Base-by-base conservation (phyloP, 352 stramenopile species). In the Phytophthora pinifolia region DNA sequence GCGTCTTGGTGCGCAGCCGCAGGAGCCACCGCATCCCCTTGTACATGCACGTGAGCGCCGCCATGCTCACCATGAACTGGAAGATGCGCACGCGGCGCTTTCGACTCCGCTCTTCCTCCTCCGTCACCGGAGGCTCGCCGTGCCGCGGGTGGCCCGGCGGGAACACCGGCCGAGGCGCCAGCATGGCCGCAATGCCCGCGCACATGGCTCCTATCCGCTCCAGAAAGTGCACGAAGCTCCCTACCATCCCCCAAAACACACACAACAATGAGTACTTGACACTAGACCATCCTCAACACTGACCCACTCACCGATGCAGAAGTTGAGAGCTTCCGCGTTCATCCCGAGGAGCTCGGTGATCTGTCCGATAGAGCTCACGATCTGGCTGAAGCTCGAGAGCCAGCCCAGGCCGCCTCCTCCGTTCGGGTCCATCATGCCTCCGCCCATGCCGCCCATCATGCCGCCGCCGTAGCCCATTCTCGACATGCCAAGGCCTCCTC, bases 161-260 rank as follows among this genome's bases (percentile, higher is more conserved):
- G 43, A 89, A 89, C 36, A 73, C 59, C 9, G 73, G 79, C 8
- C 76, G 67, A 27, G 83, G 83, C 10, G 77, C 71, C 34, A 93
- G 35, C 77, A 91, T 88, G 18, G 77, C 63, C 6, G 81, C 79
- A 37, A 88, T 79, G 17, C 73, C 70, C 1, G 79, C 80, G 22
- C 75, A 88, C 77, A 92, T 88, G 37, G 70, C 77, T 48, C 75
- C 79, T 74, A 92, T 90, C 36, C 81, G 72, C 61, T 93, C 83
- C n/a, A 92, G 48, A 50, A 92, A 93, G 46, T 93, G 70, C 7
- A 93, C 79, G 57, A 90, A 93, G 47, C 79, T 92, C 5, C 75
- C 76, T 85, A 48, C 12, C 47, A 10, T 34, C 14, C 31, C 9
- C 2, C 14, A 41, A 53, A 42, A 20, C 18, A 50, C 27, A 15